These are phyloP conservation scores for Linum trigynum DNA, from an alignment of 345 rosid species.

Conservation along the genomic window DNA sequence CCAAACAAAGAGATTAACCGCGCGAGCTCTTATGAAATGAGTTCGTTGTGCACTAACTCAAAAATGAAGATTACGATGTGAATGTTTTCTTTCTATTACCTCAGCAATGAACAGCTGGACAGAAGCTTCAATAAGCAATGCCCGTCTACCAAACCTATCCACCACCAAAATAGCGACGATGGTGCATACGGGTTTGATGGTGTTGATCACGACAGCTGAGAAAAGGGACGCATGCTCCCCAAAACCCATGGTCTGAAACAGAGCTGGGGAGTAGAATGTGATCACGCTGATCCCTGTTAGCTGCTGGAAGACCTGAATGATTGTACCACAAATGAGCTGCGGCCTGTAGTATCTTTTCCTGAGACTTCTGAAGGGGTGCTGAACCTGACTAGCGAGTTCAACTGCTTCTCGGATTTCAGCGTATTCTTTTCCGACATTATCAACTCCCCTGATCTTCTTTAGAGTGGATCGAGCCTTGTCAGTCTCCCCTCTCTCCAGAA, in stretches of 20 bases:
- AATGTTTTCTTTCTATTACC: conserved; percentile 20
- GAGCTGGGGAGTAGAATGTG: conserved; percentile 46
- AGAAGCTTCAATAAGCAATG: conserved; percentile 28
- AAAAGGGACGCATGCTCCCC: conserved; percentile 31
- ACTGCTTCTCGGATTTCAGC: conserved; percentile 36
- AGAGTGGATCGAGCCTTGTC: conserved; percentile 30
- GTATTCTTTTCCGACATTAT: conserved; percentile 37
- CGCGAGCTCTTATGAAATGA: background rate
- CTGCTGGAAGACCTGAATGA: conserved; percentile 57
- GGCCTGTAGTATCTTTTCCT: conserved; percentile 32
- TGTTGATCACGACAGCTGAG: conserved; percentile 37
- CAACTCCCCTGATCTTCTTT: conserved; percentile 47
- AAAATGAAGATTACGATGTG: background rate
- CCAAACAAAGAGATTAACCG: background rate
- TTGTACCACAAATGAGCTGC: conserved; percentile 37
- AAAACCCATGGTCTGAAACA: conserved; percentile 47
- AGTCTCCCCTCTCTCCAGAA: conserved; percentile 42
- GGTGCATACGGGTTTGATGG: conserved; percentile 24
- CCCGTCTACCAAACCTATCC: conserved; percentile 36
- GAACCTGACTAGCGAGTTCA: conserved; percentile 31
- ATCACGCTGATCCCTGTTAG: conserved; percentile 56
- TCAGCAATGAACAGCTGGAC: conserved; percentile 24
- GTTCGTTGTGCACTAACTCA: background rate
- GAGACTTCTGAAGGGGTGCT: conserved; percentile 36
- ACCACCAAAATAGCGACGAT: conserved; percentile 23